phyloP scores from a whole-genome alignment of 805 yeast genomes.

The Kluyveromyces starmeri region DNA sequence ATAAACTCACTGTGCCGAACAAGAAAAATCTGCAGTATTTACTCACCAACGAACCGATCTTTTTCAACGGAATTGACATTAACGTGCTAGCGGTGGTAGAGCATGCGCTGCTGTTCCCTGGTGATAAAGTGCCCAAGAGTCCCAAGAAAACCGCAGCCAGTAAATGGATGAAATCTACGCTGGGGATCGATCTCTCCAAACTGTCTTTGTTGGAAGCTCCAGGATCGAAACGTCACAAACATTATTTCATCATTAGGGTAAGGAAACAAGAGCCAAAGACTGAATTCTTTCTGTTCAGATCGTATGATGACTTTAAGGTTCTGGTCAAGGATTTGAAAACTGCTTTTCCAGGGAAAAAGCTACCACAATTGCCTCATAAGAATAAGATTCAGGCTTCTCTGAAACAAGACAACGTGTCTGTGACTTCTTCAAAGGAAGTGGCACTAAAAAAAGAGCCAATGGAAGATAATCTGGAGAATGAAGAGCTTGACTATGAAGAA shows the following conservation, averaged over 20 bases:
- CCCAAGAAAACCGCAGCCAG: conserved; percentile 7
- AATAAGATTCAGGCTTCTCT: conserved; percentile 32
- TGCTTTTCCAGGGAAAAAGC: conserved; percentile 59
- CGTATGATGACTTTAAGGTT: conserved; percentile 59
- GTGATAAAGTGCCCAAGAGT: conserved; percentile 1
- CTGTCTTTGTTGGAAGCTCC: conserved; percentile 15
- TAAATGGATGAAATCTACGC: conserved; percentile 25
- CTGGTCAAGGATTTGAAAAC: conserved; percentile 45
- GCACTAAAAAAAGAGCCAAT: conserved; percentile 6
- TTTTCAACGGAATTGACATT: conserved; percentile 48
- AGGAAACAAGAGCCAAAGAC: conserved; percentile 28
- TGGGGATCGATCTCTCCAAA: conserved; percentile 20
- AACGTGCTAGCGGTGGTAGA: conserved; percentile 58
- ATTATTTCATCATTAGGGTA: conserved; percentile 43
- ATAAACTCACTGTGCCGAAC: conserved; percentile 32
- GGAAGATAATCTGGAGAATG: conserved; percentile 8
- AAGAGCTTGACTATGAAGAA: conserved; percentile 19
- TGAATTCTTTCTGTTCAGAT: conserved; percentile 43
- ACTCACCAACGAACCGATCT: conserved; percentile 26
- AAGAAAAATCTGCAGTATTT: conserved; percentile 31
- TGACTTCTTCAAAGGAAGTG: conserved; percentile 2
- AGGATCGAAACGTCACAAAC: conserved; percentile 13
- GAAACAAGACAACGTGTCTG: conserved; percentile 3
- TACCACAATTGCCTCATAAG: conserved; percentile 52
- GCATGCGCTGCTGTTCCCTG: conserved; percentile 13